These are phyloP conservation scores for Colletotrichum sidae DNA, from an alignment of 2,329 filamentous ascomycete genomes.

Conservation along the genomic window DNA sequence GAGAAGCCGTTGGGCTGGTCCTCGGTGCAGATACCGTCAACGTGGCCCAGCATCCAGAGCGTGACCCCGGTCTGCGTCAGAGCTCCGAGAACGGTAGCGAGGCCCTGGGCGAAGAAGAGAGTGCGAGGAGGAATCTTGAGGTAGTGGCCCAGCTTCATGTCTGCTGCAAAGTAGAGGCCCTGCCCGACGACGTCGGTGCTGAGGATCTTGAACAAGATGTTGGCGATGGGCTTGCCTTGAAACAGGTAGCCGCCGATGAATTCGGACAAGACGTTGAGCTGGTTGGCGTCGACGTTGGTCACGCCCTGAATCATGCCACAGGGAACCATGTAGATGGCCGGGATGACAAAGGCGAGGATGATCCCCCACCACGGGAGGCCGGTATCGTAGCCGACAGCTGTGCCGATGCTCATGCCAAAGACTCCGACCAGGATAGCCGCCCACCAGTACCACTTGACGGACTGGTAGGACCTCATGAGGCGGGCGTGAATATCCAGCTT, in stretches of 20 bases:
- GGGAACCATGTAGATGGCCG: constrained; percentile 56
- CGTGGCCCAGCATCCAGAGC: constrained; percentile 52
- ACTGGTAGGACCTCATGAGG: constrained; percentile 65
- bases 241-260: constrained; percentile 62
- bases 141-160: constrained; percentile 57
- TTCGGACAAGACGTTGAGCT: constrained; percentile 38
- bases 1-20: constrained; percentile 63
- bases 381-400: constrained; percentile 61
- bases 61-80: constrained; percentile 51
- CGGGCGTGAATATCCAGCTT: constrained; percentile 57
- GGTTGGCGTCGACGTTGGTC: constrained; percentile 59
- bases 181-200: constrained; percentile 48
- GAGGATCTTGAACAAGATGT: constrained; percentile 50
- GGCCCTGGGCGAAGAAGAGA: constrained; percentile 71
- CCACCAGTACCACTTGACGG: constrained; percentile 71
- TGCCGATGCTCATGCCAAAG: constrained; percentile 48
- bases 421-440: constrained; percentile 57
- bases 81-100: constrained; percentile 57
- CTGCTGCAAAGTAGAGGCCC: constrained; percentile 58
- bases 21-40: constrained; percentile 63
- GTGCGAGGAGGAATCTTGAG: constrained; percentile 69
- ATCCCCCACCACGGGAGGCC: constrained; percentile 70
- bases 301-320: constrained; percentile 62
- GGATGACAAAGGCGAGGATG: constrained; percentile 55
- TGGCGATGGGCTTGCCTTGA: constrained; percentile 49